Evolutionary conservation across 2,329 filamentous ascomycete genomes (phyloP).

Genomic region (Pseudocercospora cruenta): DNA sequence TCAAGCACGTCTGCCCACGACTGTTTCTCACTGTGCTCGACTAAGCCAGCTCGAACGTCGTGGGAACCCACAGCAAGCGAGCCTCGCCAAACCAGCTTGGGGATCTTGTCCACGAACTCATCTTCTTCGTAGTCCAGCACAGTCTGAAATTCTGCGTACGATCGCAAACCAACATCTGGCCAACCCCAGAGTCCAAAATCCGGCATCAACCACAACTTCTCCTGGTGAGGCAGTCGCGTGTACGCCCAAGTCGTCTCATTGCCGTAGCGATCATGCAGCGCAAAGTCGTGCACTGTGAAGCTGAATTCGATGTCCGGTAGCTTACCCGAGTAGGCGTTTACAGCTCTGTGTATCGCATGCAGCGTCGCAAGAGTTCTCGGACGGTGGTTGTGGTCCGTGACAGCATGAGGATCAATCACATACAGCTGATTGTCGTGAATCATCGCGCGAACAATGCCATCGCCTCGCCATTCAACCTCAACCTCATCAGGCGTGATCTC

Average conservation of each 20-base stretch:
- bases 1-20: constrained; percentile 43
- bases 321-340: constrained; percentile 41
- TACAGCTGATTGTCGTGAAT: constrained; percentile 38
- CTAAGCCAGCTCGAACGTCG: constrained; percentile 37
- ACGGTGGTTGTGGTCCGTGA: constrained; percentile 32
- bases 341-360: constrained; percentile 51
- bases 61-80: constrained; percentile 32
- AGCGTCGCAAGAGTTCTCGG: constrained; percentile 44
- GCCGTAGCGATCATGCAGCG: constrained; percentile 17
- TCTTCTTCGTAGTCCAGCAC: constrained; percentile 28
- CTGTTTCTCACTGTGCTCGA: constrained; percentile 36
- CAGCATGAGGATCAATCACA: constrained; percentile 30
- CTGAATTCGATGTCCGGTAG: constrained; percentile 52
- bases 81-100: constrained; percentile 37
- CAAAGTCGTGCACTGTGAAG: constrained; percentile 52
- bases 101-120: constrained; percentile 30
- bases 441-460: constrained; percentile 32
- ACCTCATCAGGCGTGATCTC: constrained; percentile 31
- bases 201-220: constrained; percentile 55
- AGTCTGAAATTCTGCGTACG: constrained; percentile 23
- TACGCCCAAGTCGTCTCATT: constrained; percentile 34
- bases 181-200: constrained; percentile 57
- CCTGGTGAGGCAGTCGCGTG: constrained; percentile 35
- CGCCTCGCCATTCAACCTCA: constrained; percentile 29
- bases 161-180: constrained; percentile 48